These are phyloP conservation scores for Populus tremula DNA, from an alignment of 345 rosid species.

Conservation along the genomic window DNA sequence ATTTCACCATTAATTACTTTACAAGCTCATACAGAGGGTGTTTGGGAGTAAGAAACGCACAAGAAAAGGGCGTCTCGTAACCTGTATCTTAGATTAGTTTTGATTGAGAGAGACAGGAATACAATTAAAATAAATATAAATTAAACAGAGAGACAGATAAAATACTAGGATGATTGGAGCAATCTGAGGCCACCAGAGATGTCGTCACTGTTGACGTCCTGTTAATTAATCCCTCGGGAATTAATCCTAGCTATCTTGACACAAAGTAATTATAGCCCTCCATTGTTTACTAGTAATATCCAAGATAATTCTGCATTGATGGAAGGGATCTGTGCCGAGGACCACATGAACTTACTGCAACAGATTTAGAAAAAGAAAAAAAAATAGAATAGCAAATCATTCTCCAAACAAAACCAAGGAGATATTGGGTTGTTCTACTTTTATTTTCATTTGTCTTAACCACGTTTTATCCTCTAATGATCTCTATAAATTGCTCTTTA, in stretches of 20 bases:
- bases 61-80: not conserved
- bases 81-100: not conserved
- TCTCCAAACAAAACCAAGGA: not conserved
- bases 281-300: not conserved
- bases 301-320: not conserved
- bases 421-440: no score
- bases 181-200: slow-evolving; percentile 12
- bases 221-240: not conserved
- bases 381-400: no score
- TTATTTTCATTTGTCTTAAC: no score
- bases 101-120: not conserved
- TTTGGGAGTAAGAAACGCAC: no score
- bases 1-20: no score
- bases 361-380: no score
- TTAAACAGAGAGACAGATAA: no score
- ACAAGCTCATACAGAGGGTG: no score
- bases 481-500: not conserved
- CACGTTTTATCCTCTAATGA: not conserved
- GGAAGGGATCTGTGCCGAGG: not conserved
- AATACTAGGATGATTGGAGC: slow-evolving; percentile 10
- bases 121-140: not conserved
- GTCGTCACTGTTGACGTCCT: slow-evolving; percentile 38
- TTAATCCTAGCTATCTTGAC: no score
- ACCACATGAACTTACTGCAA: not conserved
- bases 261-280: no score